Conservation (phyloP, 345 rosid genomes). For the Gossypium arboreum region DNA sequence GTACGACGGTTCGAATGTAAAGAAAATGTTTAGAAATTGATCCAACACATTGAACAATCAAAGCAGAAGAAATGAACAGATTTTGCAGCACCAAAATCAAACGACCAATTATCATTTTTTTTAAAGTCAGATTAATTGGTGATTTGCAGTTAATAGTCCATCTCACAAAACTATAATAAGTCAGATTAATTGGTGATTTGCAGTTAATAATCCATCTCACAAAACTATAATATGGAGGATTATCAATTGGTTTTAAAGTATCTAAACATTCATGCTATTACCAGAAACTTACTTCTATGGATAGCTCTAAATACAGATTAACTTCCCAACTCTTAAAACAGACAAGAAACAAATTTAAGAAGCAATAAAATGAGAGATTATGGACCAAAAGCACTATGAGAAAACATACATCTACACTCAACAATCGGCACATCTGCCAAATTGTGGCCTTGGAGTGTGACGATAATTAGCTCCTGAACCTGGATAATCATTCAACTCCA, state of each 20-base stretch:
- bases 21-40: background rate
- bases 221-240: background rate
- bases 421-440: slow-evolving; percentile 45
- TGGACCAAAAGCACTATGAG: slow-evolving; percentile 9
- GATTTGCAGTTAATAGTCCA: background rate
- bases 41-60: background rate
- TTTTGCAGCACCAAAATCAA: background rate
- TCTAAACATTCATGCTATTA: background rate
- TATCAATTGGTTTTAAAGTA: background rate
- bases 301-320: background rate
- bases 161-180: background rate
- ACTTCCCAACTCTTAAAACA: background rate
- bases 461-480: slow-evolving; percentile 78
- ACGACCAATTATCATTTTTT: background rate
- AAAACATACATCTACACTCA: background rate
- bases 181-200: background rate
- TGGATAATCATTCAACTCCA: slow-evolving; percentile 61
- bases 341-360: background rate
- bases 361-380: slow-evolving; percentile 13
- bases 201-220: background rate
- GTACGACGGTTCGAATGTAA: background rate
- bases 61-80: background rate
- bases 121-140: too few species aligned
- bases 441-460: slow-evolving; percentile 56
- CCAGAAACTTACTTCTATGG: background rate